Evolutionary conservation across 345 rosid genomes (phyloP).

Genomic region (Dimocarpus longan): DNA sequence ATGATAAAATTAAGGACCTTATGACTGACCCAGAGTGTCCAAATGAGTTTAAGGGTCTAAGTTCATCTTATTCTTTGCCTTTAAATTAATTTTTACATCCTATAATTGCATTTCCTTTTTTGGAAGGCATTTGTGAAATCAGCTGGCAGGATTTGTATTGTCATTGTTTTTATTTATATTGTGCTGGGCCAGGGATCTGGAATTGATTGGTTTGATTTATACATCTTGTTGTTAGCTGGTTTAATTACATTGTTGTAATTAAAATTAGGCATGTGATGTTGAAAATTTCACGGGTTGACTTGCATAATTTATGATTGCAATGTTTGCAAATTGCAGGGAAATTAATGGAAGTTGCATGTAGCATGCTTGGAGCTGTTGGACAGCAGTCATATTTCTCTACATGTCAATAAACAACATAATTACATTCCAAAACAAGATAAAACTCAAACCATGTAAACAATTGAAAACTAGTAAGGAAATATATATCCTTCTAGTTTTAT

Average conservation of each 20-base stretch:
- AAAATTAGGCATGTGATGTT: slow-evolving; percentile 9
- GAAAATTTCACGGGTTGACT: slow-evolving; percentile 25
- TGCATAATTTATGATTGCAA: background rate
- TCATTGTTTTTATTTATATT: background rate
- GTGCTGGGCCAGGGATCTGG: slow-evolving; percentile 4
- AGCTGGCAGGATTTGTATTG: slow-evolving; percentile 33
- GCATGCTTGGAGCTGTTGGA: slow-evolving; percentile 61
- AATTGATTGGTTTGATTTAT: background rate
- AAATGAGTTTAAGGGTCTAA: too few species aligned
- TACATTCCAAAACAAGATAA: slow-evolving; percentile 16
- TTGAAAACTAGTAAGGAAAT: slow-evolving; percentile 4
- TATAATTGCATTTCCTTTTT: slow-evolving; percentile 2
- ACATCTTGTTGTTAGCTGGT: background rate
- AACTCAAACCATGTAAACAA: slow-evolving; percentile 36
- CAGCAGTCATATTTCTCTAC: slow-evolving; percentile 54
- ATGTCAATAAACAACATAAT: slow-evolving; percentile 55
- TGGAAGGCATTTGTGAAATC: background rate
- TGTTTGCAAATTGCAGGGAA: slow-evolving; percentile 56
- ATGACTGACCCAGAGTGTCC: too few species aligned
- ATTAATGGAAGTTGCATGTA: slow-evolving; percentile 86
- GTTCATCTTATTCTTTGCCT: slow-evolving; percentile 11
- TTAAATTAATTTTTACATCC: background rate
- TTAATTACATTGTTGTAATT: background rate
- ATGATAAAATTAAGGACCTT: too few species aligned
- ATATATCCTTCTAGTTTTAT: too few species aligned